phyloP scores from a whole-genome alignment of 2,329 filamentous ascomycete species.

The Pyricularia grisea region DNA sequence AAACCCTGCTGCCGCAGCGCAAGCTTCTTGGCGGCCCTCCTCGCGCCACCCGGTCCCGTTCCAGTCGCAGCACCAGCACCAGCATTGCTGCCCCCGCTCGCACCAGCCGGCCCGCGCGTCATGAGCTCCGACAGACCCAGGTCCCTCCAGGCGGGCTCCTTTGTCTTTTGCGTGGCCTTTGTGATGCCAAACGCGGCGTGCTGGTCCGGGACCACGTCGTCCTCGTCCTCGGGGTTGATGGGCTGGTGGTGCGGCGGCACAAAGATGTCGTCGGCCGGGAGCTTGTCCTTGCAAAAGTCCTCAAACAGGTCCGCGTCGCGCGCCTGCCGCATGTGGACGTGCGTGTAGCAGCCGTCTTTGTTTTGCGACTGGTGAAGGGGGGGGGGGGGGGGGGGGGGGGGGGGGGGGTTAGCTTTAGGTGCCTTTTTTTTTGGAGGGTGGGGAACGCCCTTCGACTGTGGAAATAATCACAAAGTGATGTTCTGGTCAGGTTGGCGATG shows the following conservation, averaged over 20 bases:
- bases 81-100: constrained; percentile 1
- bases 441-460: too few relatives aligned
- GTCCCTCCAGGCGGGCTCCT: constrained; percentile 71
- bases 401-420: neutral
- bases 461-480: neutral
- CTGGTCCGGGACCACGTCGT: constrained; percentile 81
- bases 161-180: constrained; percentile 62
- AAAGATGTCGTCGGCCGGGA: constrained; percentile 71
- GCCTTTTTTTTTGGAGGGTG: neutral
- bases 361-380: constrained; percentile 31
- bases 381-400: neutral
- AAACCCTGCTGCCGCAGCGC: constrained; percentile 17
- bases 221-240: constrained; percentile 79
- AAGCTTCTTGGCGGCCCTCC: constrained; percentile 7
- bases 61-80: constrained; percentile 4
- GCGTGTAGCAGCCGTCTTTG: constrained; percentile 68
- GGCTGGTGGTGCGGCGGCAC: constrained; percentile 74
- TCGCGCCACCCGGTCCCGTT: constrained; percentile 9
- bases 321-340: constrained; percentile 64
- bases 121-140: constrained; percentile 64
- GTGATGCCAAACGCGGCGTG: constrained; percentile 83
- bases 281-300: constrained; percentile 60
- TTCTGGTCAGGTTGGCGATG: neutral
- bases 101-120: constrained; percentile 43
- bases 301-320: constrained; percentile 73